Conservation (phyloP, 192 early-diverging fungal genomes). For the Linnemannia zychae region DNA sequence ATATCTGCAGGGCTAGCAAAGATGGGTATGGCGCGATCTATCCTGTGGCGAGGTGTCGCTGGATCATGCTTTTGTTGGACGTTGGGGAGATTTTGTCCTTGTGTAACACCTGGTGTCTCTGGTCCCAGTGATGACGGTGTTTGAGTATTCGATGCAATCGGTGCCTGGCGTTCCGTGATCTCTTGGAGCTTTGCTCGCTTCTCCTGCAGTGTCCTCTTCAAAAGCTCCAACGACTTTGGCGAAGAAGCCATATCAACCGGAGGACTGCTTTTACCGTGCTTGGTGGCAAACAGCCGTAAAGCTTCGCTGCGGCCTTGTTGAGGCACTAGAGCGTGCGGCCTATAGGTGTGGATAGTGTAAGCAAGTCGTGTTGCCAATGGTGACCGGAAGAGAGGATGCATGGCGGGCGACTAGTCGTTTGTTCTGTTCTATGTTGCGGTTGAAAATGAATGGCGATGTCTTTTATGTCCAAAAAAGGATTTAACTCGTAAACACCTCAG, state of each 20-base stretch:
- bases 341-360: not conserved
- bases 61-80: not conserved
- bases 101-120: not conserved
- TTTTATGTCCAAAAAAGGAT: not conserved
- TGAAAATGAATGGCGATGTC: not conserved
- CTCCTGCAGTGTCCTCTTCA: slow-evolving; percentile 21
- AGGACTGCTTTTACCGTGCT: slow-evolving; percentile 35
- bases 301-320: not conserved
- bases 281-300: slow-evolving; percentile 12
- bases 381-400: slow-evolving; percentile 10
- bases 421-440: not conserved
- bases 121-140: not conserved
- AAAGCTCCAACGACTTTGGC: slow-evolving; percentile 25
- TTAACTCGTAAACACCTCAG: not conserved
- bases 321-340: not conserved
- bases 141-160: not conserved
- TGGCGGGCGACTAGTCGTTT: not conserved
- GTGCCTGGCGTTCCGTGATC: slow-evolving; percentile 23
- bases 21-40: slow-evolving; percentile 31
- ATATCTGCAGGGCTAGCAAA: slow-evolving; percentile 53
- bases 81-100: not conserved
- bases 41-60: not conserved
- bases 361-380: not conserved
- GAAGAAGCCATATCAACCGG: not conserved
- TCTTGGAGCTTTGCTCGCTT: slow-evolving; percentile 34